Base-by-base conservation (phyloP, 352 stramenopile genomes). In the Phytophthora pinifolia region DNA sequence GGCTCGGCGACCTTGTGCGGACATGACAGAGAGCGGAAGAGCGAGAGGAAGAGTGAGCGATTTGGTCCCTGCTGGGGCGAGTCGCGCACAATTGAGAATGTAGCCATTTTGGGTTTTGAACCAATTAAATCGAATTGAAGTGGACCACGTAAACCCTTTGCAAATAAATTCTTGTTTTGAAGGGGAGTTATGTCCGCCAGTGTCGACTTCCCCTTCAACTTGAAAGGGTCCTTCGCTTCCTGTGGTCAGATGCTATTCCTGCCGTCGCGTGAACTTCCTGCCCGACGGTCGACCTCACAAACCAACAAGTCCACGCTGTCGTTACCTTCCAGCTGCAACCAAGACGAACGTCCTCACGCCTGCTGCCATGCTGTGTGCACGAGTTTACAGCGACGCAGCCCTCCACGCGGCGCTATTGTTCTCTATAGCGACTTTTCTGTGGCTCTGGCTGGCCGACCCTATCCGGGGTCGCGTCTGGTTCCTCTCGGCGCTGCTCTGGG, bases 1-100 rank as follows among this genome's bases (percentile, higher is more conserved):
- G 38, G 72, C 59, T 39, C 75, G 77, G 25, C 76, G 74, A 50
- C 75, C 77, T 64, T 86, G 75, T 1, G 62, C 66, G 33, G 78
- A 74, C 74, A 86, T 83, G 45, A 65, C 37, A 46, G 68, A 62
- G 64, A 83, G 74, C 17, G 25, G 25, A n/a, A 14, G 2, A 15
- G 35, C n/a, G 8, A 13, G 39, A 20, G 30, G 39, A 25, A 22
- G 42, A 25, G 13, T 6, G 20, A 29, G 6, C 25, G 25, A 29
- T 6, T 27, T 27, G 4, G n/a, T n/a, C n/a, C n/a, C n/a, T n/a
- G n/a, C n/a, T n/a, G n/a, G 20, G 20, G 20, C 20, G 20, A 25
- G 20, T 25, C 20, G 20, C 3, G 20, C 3, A 25, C 20, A 4
- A 6, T 6, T 29, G 25, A 29, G 6, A 29, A 29, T 9, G 25